Percentiles rank a stretch among this genome's conserved stretches.
Conservation (phyloP, 768 basidiomycete genomes). For the Suillus luteus region DNA sequence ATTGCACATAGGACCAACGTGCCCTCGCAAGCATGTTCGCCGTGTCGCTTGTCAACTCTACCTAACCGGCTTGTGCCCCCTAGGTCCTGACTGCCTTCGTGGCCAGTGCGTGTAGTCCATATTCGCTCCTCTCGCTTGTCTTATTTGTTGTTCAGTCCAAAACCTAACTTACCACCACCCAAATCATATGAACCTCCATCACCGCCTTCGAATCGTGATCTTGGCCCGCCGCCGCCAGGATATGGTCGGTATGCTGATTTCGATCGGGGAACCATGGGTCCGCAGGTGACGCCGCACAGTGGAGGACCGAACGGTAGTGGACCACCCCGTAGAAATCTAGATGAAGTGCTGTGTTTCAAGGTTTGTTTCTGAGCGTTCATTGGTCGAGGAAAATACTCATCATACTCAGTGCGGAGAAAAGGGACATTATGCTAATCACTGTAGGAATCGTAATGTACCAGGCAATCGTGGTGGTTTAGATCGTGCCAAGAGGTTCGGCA, state of each 20-base stretch:
- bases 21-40: slow-evolving; percentile 91
- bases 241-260: slow-evolving; percentile 84
- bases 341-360: slow-evolving; percentile 89
- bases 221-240: slow-evolving; percentile 91
- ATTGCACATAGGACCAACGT: slow-evolving; percentile 65
- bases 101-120: slow-evolving; percentile 71
- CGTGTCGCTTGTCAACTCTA: slow-evolving; percentile 90
- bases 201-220: slow-evolving; percentile 71
- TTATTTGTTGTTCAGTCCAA: slow-evolving; percentile 56
- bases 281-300: slow-evolving; percentile 24
- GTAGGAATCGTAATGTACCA: slow-evolving; percentile 87
- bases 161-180: slow-evolving; percentile 67
- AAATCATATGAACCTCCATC: slow-evolving; percentile 79
- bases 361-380: slow-evolving; percentile 38
- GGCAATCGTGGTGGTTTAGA: slow-evolving; percentile 88
- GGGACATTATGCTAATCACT: slow-evolving; percentile 95
- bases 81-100: slow-evolving; percentile 83
- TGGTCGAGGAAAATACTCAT: slow-evolving; percentile 13
- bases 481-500: slow-evolving; percentile 37
- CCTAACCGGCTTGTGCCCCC: slow-evolving; percentile 89
- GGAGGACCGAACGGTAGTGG: slow-evolving; percentile 36
- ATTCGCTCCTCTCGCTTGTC: slow-evolving; percentile 12
- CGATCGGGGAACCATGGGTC: slow-evolving; percentile 52
- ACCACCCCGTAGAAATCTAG: slow-evolving; percentile 67
- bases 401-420: slow-evolving; percentile 76